Percentiles rank a stretch among this genome's conserved stretches.
These are phyloP conservation scores for Leccinum solheimii DNA, from an alignment of 1,284 basidiomycete species.

Conservation along the genomic window DNA sequence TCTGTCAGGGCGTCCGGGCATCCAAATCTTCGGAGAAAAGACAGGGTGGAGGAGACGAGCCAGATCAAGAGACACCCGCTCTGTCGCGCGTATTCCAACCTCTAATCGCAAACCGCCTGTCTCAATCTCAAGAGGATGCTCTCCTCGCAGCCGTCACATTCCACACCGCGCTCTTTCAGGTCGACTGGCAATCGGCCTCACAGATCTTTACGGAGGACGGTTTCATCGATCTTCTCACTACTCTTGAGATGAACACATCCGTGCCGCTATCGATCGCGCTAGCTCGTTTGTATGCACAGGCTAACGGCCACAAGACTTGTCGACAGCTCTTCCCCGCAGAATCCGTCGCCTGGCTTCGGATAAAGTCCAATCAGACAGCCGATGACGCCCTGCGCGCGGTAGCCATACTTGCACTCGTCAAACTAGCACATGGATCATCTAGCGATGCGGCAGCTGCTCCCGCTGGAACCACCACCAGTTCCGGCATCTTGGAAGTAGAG, in stretches of 20 bases:
- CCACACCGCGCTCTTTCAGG: constrained; percentile 72
- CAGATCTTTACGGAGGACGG: constrained; percentile 63
- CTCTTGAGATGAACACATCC: constrained; percentile 61
- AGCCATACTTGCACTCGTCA: constrained; percentile 75
- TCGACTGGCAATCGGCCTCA: constrained; percentile 66
- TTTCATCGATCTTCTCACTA: constrained; percentile 57
- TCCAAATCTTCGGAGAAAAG: constrained; percentile 31
- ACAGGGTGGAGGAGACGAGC: constrained; percentile 24
- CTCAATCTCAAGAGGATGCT: constrained; percentile 53
- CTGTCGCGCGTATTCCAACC: constrained; percentile 52
- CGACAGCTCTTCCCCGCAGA: constrained; percentile 59
- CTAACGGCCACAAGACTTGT: constrained; percentile 70
- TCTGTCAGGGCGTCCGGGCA: constrained; percentile 57
- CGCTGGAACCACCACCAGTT: constrained; percentile 25
- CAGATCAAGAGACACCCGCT: constrained; percentile 47
- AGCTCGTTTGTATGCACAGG: constrained; percentile 72
- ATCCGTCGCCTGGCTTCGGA: constrained; percentile 61
- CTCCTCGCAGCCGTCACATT: constrained; percentile 58
- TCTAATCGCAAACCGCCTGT: constrained; percentile 46
- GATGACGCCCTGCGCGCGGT: constrained; percentile 55
- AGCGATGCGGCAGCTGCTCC: constrained; percentile 45
- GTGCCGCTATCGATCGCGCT: constrained; percentile 51
- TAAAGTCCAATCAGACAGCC: constrained; percentile 49
- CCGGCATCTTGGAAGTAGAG: constrained; percentile 34
- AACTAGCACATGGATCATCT: constrained; percentile 62